These are phyloP conservation scores for Tetrahymena elliotti DNA, from an alignment of 73 alveolate genomes.

Conservation along the genomic window DNA sequence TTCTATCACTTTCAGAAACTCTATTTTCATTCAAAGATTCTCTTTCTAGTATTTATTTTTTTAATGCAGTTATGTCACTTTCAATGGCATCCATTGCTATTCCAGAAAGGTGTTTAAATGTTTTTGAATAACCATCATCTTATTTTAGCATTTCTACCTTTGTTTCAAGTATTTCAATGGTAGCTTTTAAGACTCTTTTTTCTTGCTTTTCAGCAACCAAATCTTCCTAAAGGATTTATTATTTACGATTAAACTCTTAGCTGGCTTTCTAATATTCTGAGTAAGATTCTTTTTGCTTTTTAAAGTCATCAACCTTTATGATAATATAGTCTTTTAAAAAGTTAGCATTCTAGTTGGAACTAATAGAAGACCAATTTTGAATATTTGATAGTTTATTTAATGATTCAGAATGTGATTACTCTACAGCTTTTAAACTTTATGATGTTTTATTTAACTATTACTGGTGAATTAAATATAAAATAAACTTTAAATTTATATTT, in stretches of 20 bases:
- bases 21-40: not conserved
- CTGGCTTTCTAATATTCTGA: not conserved
- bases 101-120: not conserved
- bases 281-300: not conserved
- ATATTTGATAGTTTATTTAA: not conserved
- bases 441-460: not conserved
- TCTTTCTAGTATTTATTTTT: not conserved
- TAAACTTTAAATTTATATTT: not conserved
- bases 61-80: not conserved
- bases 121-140: not conserved
- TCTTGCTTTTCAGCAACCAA: not conserved
- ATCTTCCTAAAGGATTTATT: not conserved
- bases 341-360: not conserved
- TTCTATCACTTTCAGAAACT: not conserved
- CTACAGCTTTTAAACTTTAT: not conserved
- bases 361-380: not conserved
- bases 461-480: not conserved
- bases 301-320: not conserved
- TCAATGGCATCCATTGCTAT: not conserved
- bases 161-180: not conserved
- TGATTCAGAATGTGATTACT: not conserved
- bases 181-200: not conserved
- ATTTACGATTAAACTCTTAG: not conserved
- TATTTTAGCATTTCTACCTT: not conserved
- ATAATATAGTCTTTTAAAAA: not conserved